A percentile compares a stretch with the other conserved stretches of the same genome.
These are phyloP conservation scores for Phytophthora pini DNA, from an alignment of 352 stramenopile genomes.

Conservation along the genomic window DNA sequence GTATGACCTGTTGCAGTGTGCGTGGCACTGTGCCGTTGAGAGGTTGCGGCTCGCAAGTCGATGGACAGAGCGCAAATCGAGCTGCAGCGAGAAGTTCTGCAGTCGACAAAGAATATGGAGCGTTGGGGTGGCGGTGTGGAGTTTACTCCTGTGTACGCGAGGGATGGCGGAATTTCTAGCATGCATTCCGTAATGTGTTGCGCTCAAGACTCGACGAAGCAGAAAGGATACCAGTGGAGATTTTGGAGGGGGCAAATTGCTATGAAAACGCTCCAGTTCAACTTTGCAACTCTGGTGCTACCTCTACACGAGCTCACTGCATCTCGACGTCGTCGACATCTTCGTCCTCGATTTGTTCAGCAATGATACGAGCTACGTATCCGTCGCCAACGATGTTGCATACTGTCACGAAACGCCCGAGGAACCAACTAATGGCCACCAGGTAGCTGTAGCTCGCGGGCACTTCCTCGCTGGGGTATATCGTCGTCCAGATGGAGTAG, in stretches of 20 bases:
- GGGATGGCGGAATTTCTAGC: too few species aligned
- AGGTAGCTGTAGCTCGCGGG: slow-evolving; percentile 76
- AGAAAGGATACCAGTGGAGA: too few species aligned
- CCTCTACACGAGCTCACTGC: slow-evolving; percentile 3
- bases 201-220: too few species aligned
- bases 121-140: too few species aligned
- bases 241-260: too few species aligned
- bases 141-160: too few species aligned
- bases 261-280: too few species aligned
- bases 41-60: slow-evolving; percentile 14
- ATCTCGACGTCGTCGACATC: slow-evolving; percentile 32
- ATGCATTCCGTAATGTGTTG: too few species aligned
- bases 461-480: slow-evolving; percentile 61
- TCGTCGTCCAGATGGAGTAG: slow-evolving; percentile 78
- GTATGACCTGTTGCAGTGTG: slow-evolving; percentile 26
- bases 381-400: slow-evolving; percentile 77
- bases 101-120: too few species aligned
- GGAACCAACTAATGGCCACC: slow-evolving; percentile 75
- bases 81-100: too few species aligned
- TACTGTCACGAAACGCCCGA: slow-evolving; percentile 73
- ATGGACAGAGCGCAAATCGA: slow-evolving; percentile 2
- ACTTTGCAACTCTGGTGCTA: too few species aligned
- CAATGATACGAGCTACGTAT: slow-evolving; percentile 79
- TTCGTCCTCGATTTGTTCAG: slow-evolving; percentile 74
- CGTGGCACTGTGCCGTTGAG: slow-evolving; percentile 16